phyloP scores from a whole-genome alignment of 805 yeast species.

The Blastobotrys robertii region DNA sequence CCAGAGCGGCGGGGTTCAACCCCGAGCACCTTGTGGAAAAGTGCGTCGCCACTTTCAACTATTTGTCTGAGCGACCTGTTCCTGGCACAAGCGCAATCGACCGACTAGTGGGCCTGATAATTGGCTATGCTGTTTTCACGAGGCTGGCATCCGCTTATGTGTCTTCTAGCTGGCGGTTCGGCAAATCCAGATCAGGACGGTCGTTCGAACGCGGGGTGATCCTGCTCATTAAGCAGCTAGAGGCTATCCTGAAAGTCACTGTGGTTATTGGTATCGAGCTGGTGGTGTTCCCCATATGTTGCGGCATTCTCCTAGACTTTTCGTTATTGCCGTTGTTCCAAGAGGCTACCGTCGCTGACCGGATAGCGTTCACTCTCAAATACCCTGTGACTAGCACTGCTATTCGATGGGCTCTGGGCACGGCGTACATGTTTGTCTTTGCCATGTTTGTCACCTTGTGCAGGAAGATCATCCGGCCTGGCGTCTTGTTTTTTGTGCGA shows the following conservation, averaged over 20 bases:
- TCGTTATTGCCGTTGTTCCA: slow-evolving; percentile 51
- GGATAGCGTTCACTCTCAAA: slow-evolving; percentile 4
- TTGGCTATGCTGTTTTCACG: slow-evolving; percentile 6
- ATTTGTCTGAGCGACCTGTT: not conserved
- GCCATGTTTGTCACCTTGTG: slow-evolving; percentile 83
- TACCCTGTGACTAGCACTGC: slow-evolving; percentile 21
- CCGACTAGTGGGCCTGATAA: slow-evolving; percentile 7
- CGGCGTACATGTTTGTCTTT: slow-evolving; percentile 76
- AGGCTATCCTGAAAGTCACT: slow-evolving; percentile 62
- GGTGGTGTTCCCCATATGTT: slow-evolving; percentile 74
- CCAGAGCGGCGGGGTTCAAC: no score
- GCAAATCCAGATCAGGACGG: slow-evolving; percentile 3
- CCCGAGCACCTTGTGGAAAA: no score
- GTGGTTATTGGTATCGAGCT: slow-evolving; percentile 68
- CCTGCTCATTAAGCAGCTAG: slow-evolving; percentile 16
- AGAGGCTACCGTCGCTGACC: slow-evolving; percentile 5
- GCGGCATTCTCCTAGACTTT: slow-evolving; percentile 55
- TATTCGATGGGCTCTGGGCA: slow-evolving; percentile 62
- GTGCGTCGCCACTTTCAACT: no score
- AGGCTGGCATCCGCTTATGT: slow-evolving; percentile 2
- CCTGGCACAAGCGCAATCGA: slow-evolving; percentile 5
- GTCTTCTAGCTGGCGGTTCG: slow-evolving; percentile 7
- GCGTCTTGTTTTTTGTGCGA: slow-evolving; percentile 82
- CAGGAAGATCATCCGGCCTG: slow-evolving; percentile 70
- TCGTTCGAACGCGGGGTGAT: slow-evolving; percentile 8